Conservation (phyloP, 2,329 filamentous ascomycete species). For the Fusarium gaditjirri region DNA sequence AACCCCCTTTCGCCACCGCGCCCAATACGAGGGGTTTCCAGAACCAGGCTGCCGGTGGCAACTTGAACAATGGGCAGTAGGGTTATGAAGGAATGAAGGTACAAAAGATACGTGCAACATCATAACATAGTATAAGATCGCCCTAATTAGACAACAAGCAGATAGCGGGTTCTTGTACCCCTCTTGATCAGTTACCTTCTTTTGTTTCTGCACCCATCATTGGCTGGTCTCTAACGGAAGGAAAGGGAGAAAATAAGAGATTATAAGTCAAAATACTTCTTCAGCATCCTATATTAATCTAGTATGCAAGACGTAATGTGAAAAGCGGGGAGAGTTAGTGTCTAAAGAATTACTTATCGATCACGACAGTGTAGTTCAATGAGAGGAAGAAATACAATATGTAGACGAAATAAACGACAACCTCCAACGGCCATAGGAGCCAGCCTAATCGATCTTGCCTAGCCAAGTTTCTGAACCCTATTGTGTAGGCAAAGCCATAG, state of each 20-base stretch:
- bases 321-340: constrained; percentile 19
- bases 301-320: constrained; percentile 23
- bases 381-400: constrained; percentile 18
- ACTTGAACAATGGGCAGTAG: neutral
- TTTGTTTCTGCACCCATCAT: neutral
- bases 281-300: constrained; percentile 14
- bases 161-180: neutral
- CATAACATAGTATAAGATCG: neutral
- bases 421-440: constrained; percentile 28
- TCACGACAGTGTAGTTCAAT: constrained; percentile 3
- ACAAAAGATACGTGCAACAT: neutral
- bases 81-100: neutral
- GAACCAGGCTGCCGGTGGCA: neutral
- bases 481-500: neutral
- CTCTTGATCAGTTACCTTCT: neutral
- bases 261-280: constrained; percentile 8
- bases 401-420: constrained; percentile 31
- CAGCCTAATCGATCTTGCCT: constrained; percentile 14
- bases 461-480: neutral
- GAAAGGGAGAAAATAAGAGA: neutral
- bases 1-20: neutral
- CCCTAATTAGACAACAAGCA: neutral
- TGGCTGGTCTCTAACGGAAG: neutral
- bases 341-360: constrained; percentile 32
- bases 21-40: neutral